phyloP scores from a whole-genome alignment of 2,329 filamentous ascomycete genomes.

The Parasarocladium wereldwijsianum region DNA sequence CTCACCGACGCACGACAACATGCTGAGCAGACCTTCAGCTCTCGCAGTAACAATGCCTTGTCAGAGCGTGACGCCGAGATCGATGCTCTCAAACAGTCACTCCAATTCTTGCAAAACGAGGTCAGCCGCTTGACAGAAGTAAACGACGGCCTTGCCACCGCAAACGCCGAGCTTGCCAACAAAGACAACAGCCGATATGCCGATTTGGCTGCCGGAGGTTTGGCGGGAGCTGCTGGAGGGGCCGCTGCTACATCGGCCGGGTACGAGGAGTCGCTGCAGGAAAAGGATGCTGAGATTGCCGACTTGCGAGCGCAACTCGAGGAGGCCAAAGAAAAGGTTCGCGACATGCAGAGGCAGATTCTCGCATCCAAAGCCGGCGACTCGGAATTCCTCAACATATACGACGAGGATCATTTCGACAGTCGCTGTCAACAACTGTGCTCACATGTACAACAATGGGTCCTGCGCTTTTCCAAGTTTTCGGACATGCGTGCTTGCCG shows the following conservation, averaged over 20 bases:
- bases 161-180: conserved; percentile 61
- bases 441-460: conserved; percentile 94
- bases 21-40: conserved; percentile 51
- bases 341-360: conserved; percentile 36
- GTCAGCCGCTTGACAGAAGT: conserved; percentile 67
- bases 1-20: conserved; percentile 59
- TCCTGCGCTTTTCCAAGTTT: conserved; percentile 93
- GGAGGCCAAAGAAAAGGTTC: conserved; percentile 49
- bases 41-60: conserved; percentile 54
- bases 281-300: conserved; percentile 74
- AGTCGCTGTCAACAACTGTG: conserved; percentile 87
- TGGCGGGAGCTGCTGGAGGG: conserved; percentile 33
- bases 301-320: conserved; percentile 66
- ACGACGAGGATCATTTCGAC: conserved; percentile 92
- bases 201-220: conserved; percentile 43
- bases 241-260: conserved; percentile 2
- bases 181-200: conserved; percentile 56
- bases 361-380: conserved; percentile 45
- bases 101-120: conserved; percentile 71
- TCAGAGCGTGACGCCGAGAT: conserved; percentile 80
- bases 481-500: conserved; percentile 85
- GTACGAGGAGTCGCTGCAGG: conserved; percentile 50
- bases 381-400: conserved; percentile 59
- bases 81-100: conserved; percentile 60
- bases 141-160: conserved; percentile 64